Evolutionary conservation across 2,329 filamentous ascomycete species (phyloP).

Genomic region (Colletotrichum chlorophyti): DNA sequence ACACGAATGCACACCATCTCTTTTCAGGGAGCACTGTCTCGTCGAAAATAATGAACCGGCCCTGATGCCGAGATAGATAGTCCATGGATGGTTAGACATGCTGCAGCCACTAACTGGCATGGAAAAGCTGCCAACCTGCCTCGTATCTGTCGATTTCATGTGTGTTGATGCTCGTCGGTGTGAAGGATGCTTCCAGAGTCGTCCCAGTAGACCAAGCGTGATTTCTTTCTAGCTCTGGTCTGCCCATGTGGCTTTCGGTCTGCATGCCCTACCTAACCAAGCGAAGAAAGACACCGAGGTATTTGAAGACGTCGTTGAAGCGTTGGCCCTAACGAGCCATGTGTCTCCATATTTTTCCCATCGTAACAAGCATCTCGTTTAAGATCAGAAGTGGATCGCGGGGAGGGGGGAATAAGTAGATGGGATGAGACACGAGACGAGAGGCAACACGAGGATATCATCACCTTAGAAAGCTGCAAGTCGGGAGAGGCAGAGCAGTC

Average conservation of each 20-base stretch:
- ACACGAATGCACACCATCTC: constrained; percentile 24
- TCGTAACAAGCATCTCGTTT: constrained; percentile 29
- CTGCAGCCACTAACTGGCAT: too few species aligned
- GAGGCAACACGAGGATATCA: background rate
- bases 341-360: constrained; percentile 22
- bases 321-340: constrained; percentile 8
- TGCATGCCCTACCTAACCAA: too few species aligned
- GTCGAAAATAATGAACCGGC: constrained; percentile 17
- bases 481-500: constrained; percentile 1
- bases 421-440: constrained; percentile 3
- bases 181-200: too few species aligned
- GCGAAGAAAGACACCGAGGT: background rate
- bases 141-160: too few species aligned
- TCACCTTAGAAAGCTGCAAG: background rate
- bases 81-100: too few species aligned
- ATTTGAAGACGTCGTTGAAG: constrained; percentile 2
- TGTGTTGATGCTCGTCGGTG: too few species aligned
- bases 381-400: constrained; percentile 28
- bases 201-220: background rate
- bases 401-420: constrained; percentile 13
- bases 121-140: too few species aligned
- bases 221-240: constrained; percentile 15
- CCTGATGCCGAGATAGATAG: too few species aligned
- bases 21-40: constrained; percentile 21
- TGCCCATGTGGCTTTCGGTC: constrained; percentile 1